These are phyloP conservation scores for Claviceps fusiformis DNA, from an alignment of 2,329 filamentous ascomycete genomes.

Conservation along the genomic window DNA sequence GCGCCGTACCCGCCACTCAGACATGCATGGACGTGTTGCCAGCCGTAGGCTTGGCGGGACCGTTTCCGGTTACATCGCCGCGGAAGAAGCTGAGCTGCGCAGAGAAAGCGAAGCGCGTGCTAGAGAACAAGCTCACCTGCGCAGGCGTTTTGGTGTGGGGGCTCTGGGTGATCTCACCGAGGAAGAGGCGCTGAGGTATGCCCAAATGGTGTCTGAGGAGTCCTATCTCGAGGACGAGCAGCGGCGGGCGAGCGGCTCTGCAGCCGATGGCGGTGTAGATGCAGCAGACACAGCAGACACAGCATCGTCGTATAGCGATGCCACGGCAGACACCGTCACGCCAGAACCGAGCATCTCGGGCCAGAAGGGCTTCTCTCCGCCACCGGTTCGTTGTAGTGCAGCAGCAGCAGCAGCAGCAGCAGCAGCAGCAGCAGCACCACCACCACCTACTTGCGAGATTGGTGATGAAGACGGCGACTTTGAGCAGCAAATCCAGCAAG, in stretches of 20 bases:
- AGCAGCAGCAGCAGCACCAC: not conserved
- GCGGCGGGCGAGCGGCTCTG: constrained; percentile 38
- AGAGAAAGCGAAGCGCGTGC: constrained; percentile 53
- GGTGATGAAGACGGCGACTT: constrained; percentile 31
- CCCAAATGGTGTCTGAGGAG: constrained; percentile 53
- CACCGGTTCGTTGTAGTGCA: constrained; percentile 6
- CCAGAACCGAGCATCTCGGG: constrained; percentile 40
- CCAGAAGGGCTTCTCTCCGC: constrained; percentile 16
- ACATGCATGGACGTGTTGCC: constrained; percentile 36
- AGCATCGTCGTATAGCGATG: constrained; percentile 27
- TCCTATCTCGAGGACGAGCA: constrained; percentile 43
- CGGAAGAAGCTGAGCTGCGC: constrained; percentile 71
- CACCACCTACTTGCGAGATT: constrained; percentile 5
- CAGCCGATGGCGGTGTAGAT: constrained; percentile 32
- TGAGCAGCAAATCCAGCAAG: constrained; percentile 48
- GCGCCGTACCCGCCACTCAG: constrained; percentile 59
- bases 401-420: not conserved
- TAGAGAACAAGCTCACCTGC: constrained; percentile 57
- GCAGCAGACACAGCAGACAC: constrained; percentile 22
- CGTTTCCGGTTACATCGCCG: constrained; percentile 68
- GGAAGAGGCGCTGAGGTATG: constrained; percentile 51
- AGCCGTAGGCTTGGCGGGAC: constrained; percentile 49
- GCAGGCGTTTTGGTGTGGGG: constrained; percentile 72
- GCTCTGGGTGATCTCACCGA: constrained; percentile 50
- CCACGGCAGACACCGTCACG: constrained; percentile 35